Base-by-base conservation (phyloP, 169 alveolate genomes). In the Perkinsus marinus region DNA sequence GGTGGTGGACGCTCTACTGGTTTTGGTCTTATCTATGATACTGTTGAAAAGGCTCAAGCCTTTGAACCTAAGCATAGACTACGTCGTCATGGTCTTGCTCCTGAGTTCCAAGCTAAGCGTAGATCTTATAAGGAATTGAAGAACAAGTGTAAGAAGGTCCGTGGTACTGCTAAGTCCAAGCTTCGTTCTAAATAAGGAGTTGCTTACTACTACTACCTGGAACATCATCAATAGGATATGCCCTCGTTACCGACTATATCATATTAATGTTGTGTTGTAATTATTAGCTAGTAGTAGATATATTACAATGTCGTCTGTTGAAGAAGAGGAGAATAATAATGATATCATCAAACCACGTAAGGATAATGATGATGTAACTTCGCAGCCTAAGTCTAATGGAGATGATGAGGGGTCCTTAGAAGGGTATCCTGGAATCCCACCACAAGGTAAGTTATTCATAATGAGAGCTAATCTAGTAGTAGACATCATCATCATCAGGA, bases 1-100 rank as follows among this genome's bases (percentile, higher is more conserved):
- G 99, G 99, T 68, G 99, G 99, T 38, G 99, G 99, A 38, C 95
- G 98, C 92, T 95, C 99, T 91, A 95, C 98, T 30, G 99, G 99
- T 22, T 97, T 97, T 94, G 99, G 99, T 36, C 94, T 96, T 92
- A 96, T 98, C 95, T 98, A 98, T 92, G 98, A 98, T 95, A 96
- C 95, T 93, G 93, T 97, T 89, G 97, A 96, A 43, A 96, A 97
- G 39, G 97, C 96, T 39, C 96, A 96, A 95, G 94, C 95, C 57
- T 97, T 96, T 94, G 99, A 97, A 91, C 95, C 94, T 91, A 96
- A 94, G 91, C 97, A 96, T 94, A 95, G 98, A 89, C 98, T 95
- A 79, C 93, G 96, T 43, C 92, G 98, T 91, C 95, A 94, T 92
- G 98, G 98, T 41, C 94, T 96, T 90, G 96, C 94, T 92, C 7